Percentiles rank a stretch among this genome's conserved stretches.
Evolutionary conservation across 1,139 yeast genomes (phyloP).

Genomic region (Saccharomyces pastorianus): DNA sequence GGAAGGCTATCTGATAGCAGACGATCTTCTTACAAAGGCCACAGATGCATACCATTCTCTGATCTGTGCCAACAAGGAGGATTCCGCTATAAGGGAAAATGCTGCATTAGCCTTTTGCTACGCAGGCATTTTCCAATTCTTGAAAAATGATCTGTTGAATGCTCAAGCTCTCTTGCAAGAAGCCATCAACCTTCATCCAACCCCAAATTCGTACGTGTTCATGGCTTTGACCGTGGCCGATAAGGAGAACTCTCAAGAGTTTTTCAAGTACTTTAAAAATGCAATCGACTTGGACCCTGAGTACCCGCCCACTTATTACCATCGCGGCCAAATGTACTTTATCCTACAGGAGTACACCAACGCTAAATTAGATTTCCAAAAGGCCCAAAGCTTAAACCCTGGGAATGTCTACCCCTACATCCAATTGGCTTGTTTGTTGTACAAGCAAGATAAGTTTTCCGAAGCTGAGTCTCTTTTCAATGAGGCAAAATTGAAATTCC

Average conservation of each 20-base stretch:
- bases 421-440: conserved; percentile 84
- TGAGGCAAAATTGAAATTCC: conserved; percentile 65
- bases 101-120: conserved; percentile 74
- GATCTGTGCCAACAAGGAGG: conserved; percentile 31
- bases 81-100: conserved; percentile 30
- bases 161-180: conserved; percentile 53
- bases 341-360: conserved; percentile 62
- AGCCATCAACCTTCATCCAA: conserved; percentile 59
- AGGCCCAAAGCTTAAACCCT: conserved; percentile 65
- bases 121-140: conserved; percentile 69
- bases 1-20: conserved; percentile 69
- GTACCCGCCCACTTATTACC: conserved; percentile 79
- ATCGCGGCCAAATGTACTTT: conserved; percentile 83
- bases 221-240: conserved; percentile 81
- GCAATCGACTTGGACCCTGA: conserved; percentile 64
- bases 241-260: conserved; percentile 57
- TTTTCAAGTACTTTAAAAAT: conserved; percentile 43
- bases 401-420: conserved; percentile 74
- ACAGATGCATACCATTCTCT: conserved; percentile 43
- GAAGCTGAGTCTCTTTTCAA: conserved; percentile 61
- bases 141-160: conserved; percentile 58
- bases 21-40: conserved; percentile 58
- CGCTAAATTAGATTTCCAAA: conserved; percentile 67
- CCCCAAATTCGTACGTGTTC: conserved; percentile 73
- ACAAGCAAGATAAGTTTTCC: conserved; percentile 60